A percentile compares a stretch with the other conserved stretches of the same genome.
These are phyloP conservation scores for Naganishia cerealis DNA, from an alignment of 1,284 basidiomycete genomes.

Conservation along the genomic window DNA sequence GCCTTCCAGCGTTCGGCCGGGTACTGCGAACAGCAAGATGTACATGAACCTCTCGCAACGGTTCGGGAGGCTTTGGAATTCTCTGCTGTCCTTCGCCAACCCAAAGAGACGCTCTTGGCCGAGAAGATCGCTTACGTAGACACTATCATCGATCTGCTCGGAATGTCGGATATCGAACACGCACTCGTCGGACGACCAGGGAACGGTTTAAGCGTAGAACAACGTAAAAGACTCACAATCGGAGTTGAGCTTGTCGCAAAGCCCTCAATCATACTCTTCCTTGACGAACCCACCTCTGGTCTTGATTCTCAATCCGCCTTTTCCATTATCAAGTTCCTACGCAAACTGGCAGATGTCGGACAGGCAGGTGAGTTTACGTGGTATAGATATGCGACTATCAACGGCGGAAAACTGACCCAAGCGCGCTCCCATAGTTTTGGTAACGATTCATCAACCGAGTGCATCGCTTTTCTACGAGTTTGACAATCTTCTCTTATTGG, in stretches of 20 bases:
- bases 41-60: slow-evolving; percentile 46
- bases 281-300: slow-evolving; percentile 55
- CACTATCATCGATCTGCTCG: slow-evolving; percentile 58
- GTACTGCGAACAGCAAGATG: slow-evolving; percentile 31
- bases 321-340: slow-evolving; percentile 60
- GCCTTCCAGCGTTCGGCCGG: slow-evolving; percentile 31
- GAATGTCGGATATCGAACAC: slow-evolving; percentile 57
- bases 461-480: slow-evolving; percentile 50
- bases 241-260: slow-evolving; percentile 72
- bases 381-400: slow-evolving; percentile 61
- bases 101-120: slow-evolving; percentile 57
- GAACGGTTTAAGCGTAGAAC: slow-evolving; percentile 57
- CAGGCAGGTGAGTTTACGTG: slow-evolving; percentile 60
- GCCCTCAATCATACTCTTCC: slow-evolving; percentile 55
- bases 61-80: slow-evolving; percentile 81
- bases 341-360: slow-evolving; percentile 73
- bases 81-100: slow-evolving; percentile 78
- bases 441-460: slow-evolving; percentile 47
- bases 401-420: no score
- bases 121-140: slow-evolving; percentile 60
- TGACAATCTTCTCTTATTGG: slow-evolving; percentile 57
- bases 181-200: slow-evolving; percentile 56
- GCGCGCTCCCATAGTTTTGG: slow-evolving; percentile 55
- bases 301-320: slow-evolving; percentile 62
- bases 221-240: slow-evolving; percentile 60